Conservation (phyloP, 495 filamentous ascomycete genomes). For the Neurospora sp. region DNA sequence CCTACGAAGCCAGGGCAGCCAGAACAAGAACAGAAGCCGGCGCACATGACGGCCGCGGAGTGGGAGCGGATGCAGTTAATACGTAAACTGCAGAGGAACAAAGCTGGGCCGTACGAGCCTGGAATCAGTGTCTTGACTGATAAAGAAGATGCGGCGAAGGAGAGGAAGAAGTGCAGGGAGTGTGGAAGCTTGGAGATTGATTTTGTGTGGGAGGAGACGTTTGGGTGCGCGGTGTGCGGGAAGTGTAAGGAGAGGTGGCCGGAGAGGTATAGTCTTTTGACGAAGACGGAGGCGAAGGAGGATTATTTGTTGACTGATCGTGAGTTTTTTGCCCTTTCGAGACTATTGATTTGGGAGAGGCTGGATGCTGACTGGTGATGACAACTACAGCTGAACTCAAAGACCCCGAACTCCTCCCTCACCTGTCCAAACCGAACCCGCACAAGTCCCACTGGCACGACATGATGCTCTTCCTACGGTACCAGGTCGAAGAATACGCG, state of each 20-base stretch:
- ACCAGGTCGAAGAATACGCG: constrained; percentile 87
- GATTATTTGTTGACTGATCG: constrained; percentile 94
- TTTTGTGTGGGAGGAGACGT: constrained; percentile 82
- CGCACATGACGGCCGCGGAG: constrained; percentile 82
- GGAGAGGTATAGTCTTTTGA: constrained; percentile 86
- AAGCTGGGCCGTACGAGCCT: constrained; percentile 77
- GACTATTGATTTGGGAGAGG: too few relatives aligned
- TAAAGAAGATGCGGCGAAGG: constrained; percentile 26
- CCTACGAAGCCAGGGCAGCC: constrained; percentile 18
- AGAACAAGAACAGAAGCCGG: constrained; percentile 58
- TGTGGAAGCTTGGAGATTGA: constrained; percentile 81
- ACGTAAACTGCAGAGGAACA: constrained; percentile 55
- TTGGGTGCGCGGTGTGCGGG: constrained; percentile 59
- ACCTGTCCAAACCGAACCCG: constrained; percentile 81
- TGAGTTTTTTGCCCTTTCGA: constrained; percentile 29
- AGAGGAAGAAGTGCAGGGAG: constrained; percentile 69
- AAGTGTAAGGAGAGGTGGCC: constrained; percentile 77
- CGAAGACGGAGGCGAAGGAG: constrained; percentile 91
- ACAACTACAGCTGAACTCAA: constrained; percentile 58
- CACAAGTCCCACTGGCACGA: constrained; percentile 94
- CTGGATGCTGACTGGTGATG: neutral
- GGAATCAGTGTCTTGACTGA: constrained; percentile 60
- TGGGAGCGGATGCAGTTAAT: constrained; percentile 79
- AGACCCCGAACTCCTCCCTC: constrained; percentile 77
- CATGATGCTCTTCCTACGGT: constrained; percentile 95